Evolutionary conservation across 1,139 yeast genomes (phyloP), one percentile per base, ranked within the genome.

Genomic region (Yamadazyma kanchanaburiensis): DNA sequence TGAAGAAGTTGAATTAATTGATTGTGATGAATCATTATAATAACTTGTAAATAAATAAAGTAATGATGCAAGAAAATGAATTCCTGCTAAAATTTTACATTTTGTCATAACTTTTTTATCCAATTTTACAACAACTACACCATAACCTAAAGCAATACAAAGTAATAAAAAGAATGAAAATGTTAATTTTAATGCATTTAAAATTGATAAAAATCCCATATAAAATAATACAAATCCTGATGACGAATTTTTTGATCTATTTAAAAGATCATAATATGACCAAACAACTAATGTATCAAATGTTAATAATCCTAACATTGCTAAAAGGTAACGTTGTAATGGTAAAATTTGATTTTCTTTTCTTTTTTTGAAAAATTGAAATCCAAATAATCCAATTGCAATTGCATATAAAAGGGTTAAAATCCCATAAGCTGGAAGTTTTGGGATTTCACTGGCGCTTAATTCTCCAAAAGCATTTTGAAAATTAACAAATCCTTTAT

Each of bases 391-490:
- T 8, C 86, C 80, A 50, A 88, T 70, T 5, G 88, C 80, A 26
- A 86, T 81, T 10, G 84, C 86, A 52, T 91, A 94, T 28, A 85
- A 78, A 30, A 91, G 66, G 1, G 96, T 86, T 45, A 89, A 68
- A 15, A 85, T 75, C 1, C 96, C 97, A 53, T 86, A 94, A 21
- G 89, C 77, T 4, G 95, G 88, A 40, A 91, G 69, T 49, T 89
- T 87, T 15, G 97, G 96, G 42, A 87, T 82, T 54, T 91, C 95
- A 30, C 91, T 70, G 4, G 95, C 98, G 22, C 94, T 76, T 38
- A 91, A 66, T 40, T 85, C 76, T 33, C 98, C 98, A 58, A 74
- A 91, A 3, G 97, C 86, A 58, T 88, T 89, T 60, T 87, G 94
- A 60, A 86, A 91, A 48, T 80, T 79, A 24, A 83, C 80, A 15